Evolutionary conservation across 2,329 filamentous ascomycete genomes (phyloP), one percentile per base, ranked within the genome.

Genomic region (Pseudogymnoascus pannorum): DNA sequence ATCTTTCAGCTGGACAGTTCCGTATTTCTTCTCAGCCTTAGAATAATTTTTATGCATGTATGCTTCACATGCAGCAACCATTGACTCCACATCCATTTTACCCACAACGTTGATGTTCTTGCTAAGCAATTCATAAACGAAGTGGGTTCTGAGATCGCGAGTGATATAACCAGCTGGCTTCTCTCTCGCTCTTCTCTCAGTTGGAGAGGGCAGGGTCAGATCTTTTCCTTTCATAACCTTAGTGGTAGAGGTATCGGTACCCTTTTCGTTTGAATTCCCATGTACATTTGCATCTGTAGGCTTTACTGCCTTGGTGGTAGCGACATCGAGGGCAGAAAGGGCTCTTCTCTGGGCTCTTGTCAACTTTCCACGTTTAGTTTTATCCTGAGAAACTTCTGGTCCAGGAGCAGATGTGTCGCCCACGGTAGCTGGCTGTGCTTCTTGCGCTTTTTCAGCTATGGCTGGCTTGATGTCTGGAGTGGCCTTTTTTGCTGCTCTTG

Each of bases 401-500:
- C 16, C 48, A 31, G 48, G 11, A 12, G 48, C 48, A 31, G 48
- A 18, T 54, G 48, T 31, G 26, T 31, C 48, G 11, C 9, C 26
- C 9, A 12, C 24, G 18, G 20, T 31, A 54, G n/a, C n/a, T 54
- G 48, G n/a, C 22, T 58, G 18, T n/a, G 36, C 31, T 22, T 22
- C 31, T 24, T 29, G 20, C 18, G 9, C 29, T n/a, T 58, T 36
- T 29, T 58, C 33, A 26, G 18, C 31, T 11, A 12, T 12, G 14
- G 16, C 12, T 35, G 16, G 54, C 26, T 35, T 36, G 33, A 20
- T 57, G 54, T 35, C 33, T 35, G 20, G 33, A 3, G 33, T 38
- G 16, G 62, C 26, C 22, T 61, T 60, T 6, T 51, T 54, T 4
- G 62, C 67, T 20, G 64, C 63, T 16, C 61, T 64, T n/a, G 63